Base-by-base conservation (phyloP, 805 yeast species). In the Wickerhamiella azymoides region DNA sequence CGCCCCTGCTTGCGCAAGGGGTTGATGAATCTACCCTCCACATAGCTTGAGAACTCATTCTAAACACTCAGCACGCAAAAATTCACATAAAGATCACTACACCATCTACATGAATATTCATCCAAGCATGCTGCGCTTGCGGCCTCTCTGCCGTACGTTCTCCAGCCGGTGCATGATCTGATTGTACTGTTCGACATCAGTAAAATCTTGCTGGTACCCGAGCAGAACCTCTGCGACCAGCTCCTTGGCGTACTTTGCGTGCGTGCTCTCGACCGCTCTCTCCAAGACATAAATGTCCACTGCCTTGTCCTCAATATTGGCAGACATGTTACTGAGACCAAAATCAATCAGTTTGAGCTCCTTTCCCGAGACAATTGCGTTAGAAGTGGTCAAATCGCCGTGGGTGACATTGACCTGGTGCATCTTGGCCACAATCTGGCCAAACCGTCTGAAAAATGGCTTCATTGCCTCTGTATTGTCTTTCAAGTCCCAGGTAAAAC, bases 231-330 rank as follows among this genome's bases (percentile, higher is more conserved):
- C 79, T 36, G 64, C 60, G 54, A 75, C 79, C 59, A 86, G 86
- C 37, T 60, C 55, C 1, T 69, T 71, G 1, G 94, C 70, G 56
- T 73, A 74, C 5, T 71, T 69, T 0, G 97, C 89, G 62, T 92
- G 98, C 1, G 98, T 92, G 53, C 95, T 84, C 26, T 76, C 65
- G 16, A 92, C 72, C 0, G 98, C 97, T 55, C 97, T 69, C 62
- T 92, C 98, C 49, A 92, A 64, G 10, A 92, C 97, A 56, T 92
- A 92, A 49, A 92, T 62, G 61, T 92, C 98, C n/a, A 92, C 98
- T 2, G 97, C 97, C 62, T 84, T 86, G 57, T 89, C 97, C 56
- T 92, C 98, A 16, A 46, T 25, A 7, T 47, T 42, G 2, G 54
- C 57, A 0, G 94, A 77, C 47, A 77, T 77, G 10, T 86, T 76